phyloP scores from a whole-genome alignment of 2,329 filamentous ascomycete species.

The Plenodomus lindquistii region DNA sequence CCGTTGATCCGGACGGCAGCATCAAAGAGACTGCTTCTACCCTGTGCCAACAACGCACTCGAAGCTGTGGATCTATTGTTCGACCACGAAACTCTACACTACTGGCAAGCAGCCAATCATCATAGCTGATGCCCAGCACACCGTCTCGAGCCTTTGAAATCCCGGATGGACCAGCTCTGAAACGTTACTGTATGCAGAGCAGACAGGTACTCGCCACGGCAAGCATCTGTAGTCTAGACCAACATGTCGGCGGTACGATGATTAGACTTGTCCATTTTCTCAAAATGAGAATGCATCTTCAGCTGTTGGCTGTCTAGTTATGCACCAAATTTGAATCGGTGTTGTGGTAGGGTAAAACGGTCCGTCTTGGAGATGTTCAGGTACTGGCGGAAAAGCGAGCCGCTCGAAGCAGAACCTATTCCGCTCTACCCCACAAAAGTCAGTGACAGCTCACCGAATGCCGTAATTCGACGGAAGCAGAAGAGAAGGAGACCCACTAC shows the following conservation, averaged over 20 bases:
- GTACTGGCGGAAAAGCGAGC: constrained; percentile 35
- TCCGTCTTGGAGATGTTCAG: constrained; percentile 55
- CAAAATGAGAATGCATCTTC: constrained; percentile 33
- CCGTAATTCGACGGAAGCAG: constrained; percentile 21
- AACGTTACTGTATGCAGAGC: neutral
- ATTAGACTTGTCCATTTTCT: constrained; percentile 9
- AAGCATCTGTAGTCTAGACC: constrained; percentile 15
- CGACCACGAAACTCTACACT: constrained; percentile 14
- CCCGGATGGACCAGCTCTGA: neutral
- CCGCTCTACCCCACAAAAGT: constrained; percentile 46
- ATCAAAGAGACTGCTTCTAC: constrained; percentile 14
- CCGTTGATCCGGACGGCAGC: constrained; percentile 18
- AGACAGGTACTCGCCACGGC: constrained; percentile 10
- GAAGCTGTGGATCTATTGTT: constrained; percentile 22
- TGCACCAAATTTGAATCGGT: constrained; percentile 61
- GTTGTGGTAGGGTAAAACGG: constrained; percentile 67
- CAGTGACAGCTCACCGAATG: constrained; percentile 32
- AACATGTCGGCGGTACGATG: constrained; percentile 21
- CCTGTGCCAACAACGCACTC: constrained; percentile 14
- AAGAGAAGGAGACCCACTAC: constrained; percentile 52
- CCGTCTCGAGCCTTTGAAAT: constrained; percentile 16
- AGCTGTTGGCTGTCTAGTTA: constrained; percentile 34
- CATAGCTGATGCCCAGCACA: constrained; percentile 13
- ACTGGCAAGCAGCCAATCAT: constrained; percentile 25
- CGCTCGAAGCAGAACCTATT: constrained; percentile 41